Percentiles rank a stretch among this genome's conserved stretches.
phyloP scores from a whole-genome alignment of 768 basidiomycete species.

The Lepiota venenata region DNA sequence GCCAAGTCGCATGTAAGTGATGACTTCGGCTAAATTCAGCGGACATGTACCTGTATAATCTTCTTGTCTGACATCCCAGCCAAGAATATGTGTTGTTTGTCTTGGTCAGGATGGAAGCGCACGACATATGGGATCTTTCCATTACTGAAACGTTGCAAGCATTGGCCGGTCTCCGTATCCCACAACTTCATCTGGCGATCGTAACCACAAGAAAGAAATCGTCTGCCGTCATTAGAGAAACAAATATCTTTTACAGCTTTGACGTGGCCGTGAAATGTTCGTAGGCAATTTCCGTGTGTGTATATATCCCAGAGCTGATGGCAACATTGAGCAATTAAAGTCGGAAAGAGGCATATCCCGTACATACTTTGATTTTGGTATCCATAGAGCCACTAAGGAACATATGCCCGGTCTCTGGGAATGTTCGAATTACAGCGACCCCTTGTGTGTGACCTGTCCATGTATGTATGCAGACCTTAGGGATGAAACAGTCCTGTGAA shows the following conservation, averaged over 20 bases:
- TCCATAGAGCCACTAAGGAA: conserved; percentile 96
- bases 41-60: conserved; percentile 80
- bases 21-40: background rate
- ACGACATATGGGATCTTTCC: conserved; percentile 97
- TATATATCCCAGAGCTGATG: conserved; percentile 95
- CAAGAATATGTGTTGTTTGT: conserved; percentile 94
- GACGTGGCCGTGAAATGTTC: conserved; percentile 96
- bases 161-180: conserved; percentile 99
- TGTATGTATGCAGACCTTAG: conserved; percentile 93
- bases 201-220: conserved; percentile 90
- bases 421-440: conserved; percentile 89
- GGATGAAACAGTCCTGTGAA: conserved; percentile 88
- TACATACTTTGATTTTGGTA: conserved; percentile 88
- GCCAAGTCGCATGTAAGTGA: conserved; percentile 16
- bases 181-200: conserved; percentile 98
- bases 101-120: conserved; percentile 92
- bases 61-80: conserved; percentile 99
- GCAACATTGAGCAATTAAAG: conserved; percentile 9
- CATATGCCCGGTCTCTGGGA: conserved; percentile 91
- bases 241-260: conserved; percentile 96
- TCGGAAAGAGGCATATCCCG: background rate
- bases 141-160: conserved; percentile 93
- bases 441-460: conserved; percentile 98
- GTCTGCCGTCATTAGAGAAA: conserved; percentile 90
- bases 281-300: conserved; percentile 91